Evolutionary conservation across 179 eudicot genomes (phyloP).

Genomic region (Patellifolia procumbens): DNA sequence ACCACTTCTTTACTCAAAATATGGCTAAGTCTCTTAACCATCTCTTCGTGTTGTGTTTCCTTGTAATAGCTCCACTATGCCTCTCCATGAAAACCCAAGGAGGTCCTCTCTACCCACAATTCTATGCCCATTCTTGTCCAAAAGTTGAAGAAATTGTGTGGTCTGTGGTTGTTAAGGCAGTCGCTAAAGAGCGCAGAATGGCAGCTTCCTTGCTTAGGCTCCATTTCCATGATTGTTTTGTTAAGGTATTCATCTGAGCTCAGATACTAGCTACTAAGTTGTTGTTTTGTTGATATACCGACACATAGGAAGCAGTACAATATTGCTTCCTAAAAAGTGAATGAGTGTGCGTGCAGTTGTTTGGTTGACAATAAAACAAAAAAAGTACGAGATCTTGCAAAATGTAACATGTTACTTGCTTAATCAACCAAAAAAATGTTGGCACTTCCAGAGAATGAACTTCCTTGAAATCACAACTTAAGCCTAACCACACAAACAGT

Average conservation of each 20-base stretch:
- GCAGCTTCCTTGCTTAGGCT: constrained; percentile 84
- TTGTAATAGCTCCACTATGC: constrained; percentile 31
- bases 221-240: constrained; percentile 90
- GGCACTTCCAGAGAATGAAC: no score
- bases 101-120: constrained; percentile 63
- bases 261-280: background rate
- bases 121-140: constrained; percentile 71
- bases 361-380: no score
- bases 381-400: background rate
- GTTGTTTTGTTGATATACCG: background rate
- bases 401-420: background rate
- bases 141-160: constrained; percentile 51
- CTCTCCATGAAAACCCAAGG: constrained; percentile 23
- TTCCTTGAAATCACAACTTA: no score
- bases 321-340: no score
- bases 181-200: constrained; percentile 68
- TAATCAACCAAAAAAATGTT: no score
- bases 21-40: constrained; percentile 27
- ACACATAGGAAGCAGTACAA: no score
- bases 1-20: background rate
- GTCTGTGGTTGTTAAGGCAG: constrained; percentile 66
- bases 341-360: no score
- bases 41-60: constrained; percentile 20
- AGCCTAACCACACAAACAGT: no score
- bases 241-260: constrained; percentile 43